A percentile compares a stretch with the other conserved stretches of the same genome.
Conservation (phyloP, 2,329 filamentous ascomycete genomes). For the Colletotrichum endophyticum region DNA sequence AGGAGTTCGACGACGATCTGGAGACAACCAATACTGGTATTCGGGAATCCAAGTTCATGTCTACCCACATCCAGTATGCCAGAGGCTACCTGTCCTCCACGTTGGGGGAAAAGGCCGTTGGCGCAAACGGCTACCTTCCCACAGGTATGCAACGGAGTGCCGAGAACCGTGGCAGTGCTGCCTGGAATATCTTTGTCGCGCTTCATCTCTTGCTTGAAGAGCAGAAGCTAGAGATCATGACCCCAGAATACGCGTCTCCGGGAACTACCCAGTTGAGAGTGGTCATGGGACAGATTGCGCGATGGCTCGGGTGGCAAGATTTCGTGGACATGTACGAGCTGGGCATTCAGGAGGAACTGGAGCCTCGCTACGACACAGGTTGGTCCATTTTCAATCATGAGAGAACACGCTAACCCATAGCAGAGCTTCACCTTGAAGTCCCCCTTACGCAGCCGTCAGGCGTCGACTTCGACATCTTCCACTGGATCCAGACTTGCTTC, state of each 20-base stretch:
- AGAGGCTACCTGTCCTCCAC: conserved; percentile 68
- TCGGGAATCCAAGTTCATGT: conserved; percentile 46
- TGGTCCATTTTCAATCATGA: conserved; percentile 11
- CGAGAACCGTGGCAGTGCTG: conserved; percentile 62
- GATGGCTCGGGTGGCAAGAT: conserved; percentile 77
- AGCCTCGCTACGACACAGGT: conserved; percentile 45
- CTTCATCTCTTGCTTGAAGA: conserved; percentile 92
- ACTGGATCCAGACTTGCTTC: conserved; percentile 58
- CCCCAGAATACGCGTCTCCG: conserved; percentile 47
- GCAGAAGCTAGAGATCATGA: conserved; percentile 75
- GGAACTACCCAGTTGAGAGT: conserved; percentile 65
- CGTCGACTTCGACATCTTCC: conserved; percentile 42
- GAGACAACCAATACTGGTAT: conserved; percentile 31
- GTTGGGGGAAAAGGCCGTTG: conserved; percentile 60
- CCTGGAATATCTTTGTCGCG: conserved; percentile 73
- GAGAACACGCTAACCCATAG: background rate
- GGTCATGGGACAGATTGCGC: conserved; percentile 78
- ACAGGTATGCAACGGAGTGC: conserved; percentile 59
- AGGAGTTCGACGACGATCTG: conserved; percentile 42
- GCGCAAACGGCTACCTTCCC: conserved; percentile 66
- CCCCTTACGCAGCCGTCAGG: conserved; percentile 33
- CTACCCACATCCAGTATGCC: conserved; percentile 61
- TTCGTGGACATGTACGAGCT: conserved; percentile 56
- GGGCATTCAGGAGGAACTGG: conserved; percentile 55
- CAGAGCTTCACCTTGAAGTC: conserved; percentile 33